Conservation (phyloP, 2,329 filamentous ascomycete species). For the Stachybotrys chartarum region DNA sequence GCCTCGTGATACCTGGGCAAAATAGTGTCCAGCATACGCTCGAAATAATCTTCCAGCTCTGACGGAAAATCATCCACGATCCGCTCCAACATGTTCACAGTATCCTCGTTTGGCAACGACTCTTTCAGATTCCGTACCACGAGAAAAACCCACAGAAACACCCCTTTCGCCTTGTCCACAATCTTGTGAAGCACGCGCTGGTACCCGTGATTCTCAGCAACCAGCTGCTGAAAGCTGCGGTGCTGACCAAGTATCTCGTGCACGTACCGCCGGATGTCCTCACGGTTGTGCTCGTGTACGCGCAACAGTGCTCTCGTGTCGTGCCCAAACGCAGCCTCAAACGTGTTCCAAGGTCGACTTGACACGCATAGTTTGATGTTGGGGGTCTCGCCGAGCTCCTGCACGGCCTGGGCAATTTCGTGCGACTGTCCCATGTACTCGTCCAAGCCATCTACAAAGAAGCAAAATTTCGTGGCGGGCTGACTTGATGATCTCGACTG, state of each 20-base stretch:
- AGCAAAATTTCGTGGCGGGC: neutral
- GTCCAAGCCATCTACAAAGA: conserved; percentile 7
- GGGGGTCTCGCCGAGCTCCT: neutral
- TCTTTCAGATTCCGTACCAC: neutral
- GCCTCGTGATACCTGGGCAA: too few relatives aligned
- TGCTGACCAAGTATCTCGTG: neutral
- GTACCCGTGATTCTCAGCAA: neutral
- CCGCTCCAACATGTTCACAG: neutral
- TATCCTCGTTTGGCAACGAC: neutral
- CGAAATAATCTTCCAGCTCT: conserved; percentile 2
- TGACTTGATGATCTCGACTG: too few relatives aligned
- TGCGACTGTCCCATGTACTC: neutral
- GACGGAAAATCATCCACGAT: conserved; percentile 1
- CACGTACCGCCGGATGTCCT: conserved; percentile 1
- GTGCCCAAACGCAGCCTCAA: neutral
- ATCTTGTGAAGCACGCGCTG: neutral
- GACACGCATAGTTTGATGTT: neutral
- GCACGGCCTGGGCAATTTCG: neutral
- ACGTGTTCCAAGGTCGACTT: neutral
- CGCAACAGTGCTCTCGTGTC: neutral
- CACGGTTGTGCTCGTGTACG: neutral
- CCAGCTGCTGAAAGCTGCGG: neutral
- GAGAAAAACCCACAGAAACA: conserved; percentile 5
- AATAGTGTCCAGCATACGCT: neutral
- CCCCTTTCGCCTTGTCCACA: neutral